phyloP scores from a whole-genome alignment of 2,329 filamentous ascomycete species.

The Colletotrichum incanum region DNA sequence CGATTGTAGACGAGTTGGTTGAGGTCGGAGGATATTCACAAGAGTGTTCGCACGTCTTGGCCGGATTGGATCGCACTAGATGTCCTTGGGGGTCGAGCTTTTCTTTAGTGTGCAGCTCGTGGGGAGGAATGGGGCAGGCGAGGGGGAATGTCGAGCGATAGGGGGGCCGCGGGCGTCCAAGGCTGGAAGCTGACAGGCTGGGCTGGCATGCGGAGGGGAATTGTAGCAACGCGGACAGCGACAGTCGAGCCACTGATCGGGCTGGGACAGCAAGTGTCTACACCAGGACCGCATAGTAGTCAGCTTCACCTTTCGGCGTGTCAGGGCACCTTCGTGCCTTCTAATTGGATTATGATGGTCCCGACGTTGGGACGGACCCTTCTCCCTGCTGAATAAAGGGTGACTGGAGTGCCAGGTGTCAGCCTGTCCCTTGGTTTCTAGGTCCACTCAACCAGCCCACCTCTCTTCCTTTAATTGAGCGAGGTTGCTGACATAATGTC shows the following conservation, averaged over 20 bases:
- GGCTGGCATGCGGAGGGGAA: slow-evolving; percentile 9
- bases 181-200: slow-evolving; percentile 38
- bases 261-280: slow-evolving; percentile 1
- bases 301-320: background rate
- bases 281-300: background rate
- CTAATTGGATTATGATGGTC: background rate
- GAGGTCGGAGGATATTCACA: slow-evolving; percentile 30
- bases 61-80: slow-evolving; percentile 28
- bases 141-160: slow-evolving; percentile 39
- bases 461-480: background rate
- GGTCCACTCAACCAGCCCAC: background rate
- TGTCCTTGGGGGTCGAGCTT: slow-evolving; percentile 42
- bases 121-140: slow-evolving; percentile 41
- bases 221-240: background rate
- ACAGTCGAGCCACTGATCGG: background rate
- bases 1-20: slow-evolving; percentile 6
- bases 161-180: slow-evolving; percentile 33
- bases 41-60: slow-evolving; percentile 39
- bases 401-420: slow-evolving; percentile 9
- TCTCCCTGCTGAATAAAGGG: slow-evolving; percentile 1
- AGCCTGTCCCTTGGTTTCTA: background rate
- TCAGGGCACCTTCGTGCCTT: background rate
- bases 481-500: slow-evolving; percentile 1
- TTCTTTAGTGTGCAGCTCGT: slow-evolving; percentile 44
- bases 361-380: slow-evolving; percentile 8